Base-by-base conservation (phyloP, 768 basidiomycete genomes). In the Tulasnella sp. region DNA sequence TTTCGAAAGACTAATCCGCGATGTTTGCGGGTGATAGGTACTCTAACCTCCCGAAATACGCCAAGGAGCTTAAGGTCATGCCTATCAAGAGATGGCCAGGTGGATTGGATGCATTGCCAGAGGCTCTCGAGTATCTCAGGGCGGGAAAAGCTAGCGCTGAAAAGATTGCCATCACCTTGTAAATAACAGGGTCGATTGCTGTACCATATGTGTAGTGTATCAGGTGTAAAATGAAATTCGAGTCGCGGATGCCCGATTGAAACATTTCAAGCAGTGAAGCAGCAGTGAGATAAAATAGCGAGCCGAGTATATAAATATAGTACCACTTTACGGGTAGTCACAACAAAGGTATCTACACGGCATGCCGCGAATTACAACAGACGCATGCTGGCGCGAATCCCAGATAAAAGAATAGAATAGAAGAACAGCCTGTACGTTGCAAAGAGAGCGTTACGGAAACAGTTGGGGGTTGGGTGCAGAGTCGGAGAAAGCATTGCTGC, bases 101-200 rank as follows among this genome's bases (percentile, higher is more conserved):
- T 46, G 82, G 82, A n/a, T 78, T 82, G 14, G 80, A 58, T 16
- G 79, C 75, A 16, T 73, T 82, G 19, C 79, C 73, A 1, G 81
- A 81, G 46, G 82, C 82, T 18, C 73, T 82, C 31, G 75, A 78
- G 46, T 82, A 80, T 39, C 72, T 82, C 75, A 73, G 77, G 68
- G 75, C 48, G 8, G 82, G 82, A 9, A 82, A 82, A 75, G 71
- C 73, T 24, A 79, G 80, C 68, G 81, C 76, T 27, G 75, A 82
- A 71, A 82, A 82, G 78, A 74, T 82, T 19, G 62, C 62, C 31
- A 68, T 68, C 27, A 68, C 34, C 24, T 34, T 68, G 62, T 68
- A 36, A 68, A 68, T 16, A 9, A 7, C 62, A 68, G n/a, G 52
- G 24, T 52, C 24, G 52, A 52, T 24, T 52, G 24, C 12, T 52